Conservation (phyloP, 805 yeast genomes). For the Candida berthetii region DNA sequence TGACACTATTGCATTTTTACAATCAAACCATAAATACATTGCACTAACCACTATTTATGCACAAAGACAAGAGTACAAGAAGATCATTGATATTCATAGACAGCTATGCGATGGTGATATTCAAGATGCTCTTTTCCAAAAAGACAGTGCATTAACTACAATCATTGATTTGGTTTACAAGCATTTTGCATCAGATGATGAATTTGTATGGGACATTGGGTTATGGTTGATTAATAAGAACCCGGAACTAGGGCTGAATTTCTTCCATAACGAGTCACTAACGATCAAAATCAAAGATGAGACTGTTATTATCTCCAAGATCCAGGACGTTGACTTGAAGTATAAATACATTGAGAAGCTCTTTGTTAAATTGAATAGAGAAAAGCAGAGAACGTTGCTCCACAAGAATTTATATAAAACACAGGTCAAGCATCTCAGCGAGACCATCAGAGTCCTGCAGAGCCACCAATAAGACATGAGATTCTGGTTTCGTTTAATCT, state of each 20-base stretch:
- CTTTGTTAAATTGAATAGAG: constrained; percentile 14
- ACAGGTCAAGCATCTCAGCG: background rate
- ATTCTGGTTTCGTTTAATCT: no score
- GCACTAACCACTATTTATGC: constrained; percentile 9
- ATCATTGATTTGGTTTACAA: constrained; percentile 6
- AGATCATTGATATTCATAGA: constrained; percentile 6
- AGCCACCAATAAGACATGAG: background rate
- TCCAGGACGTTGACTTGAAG: constrained; percentile 12
- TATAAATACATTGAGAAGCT: constrained; percentile 13
- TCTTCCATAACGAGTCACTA: constrained; percentile 10
- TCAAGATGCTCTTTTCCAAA: constrained; percentile 1
- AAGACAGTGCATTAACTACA: constrained; percentile 2
- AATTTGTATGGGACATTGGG: constrained; percentile 9
- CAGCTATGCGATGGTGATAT: constrained; percentile 10
- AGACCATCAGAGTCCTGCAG: background rate
- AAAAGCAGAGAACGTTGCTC: constrained; percentile 6
- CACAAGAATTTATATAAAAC: constrained; percentile 10
- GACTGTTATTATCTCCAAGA: constrained; percentile 8
- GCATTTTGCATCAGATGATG: constrained; percentile 8
- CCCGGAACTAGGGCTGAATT: constrained; percentile 14
- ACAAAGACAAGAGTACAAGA: constrained; percentile 1
- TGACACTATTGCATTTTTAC: constrained; percentile 5
- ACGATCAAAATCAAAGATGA: constrained; percentile 8
- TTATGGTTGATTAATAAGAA: constrained; percentile 15
- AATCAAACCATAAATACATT: constrained; percentile 4